These are phyloP conservation scores for Pseudogymnoascus sp. DNA, from an alignment of 2,329 filamentous ascomycete genomes.

Conservation along the genomic window DNA sequence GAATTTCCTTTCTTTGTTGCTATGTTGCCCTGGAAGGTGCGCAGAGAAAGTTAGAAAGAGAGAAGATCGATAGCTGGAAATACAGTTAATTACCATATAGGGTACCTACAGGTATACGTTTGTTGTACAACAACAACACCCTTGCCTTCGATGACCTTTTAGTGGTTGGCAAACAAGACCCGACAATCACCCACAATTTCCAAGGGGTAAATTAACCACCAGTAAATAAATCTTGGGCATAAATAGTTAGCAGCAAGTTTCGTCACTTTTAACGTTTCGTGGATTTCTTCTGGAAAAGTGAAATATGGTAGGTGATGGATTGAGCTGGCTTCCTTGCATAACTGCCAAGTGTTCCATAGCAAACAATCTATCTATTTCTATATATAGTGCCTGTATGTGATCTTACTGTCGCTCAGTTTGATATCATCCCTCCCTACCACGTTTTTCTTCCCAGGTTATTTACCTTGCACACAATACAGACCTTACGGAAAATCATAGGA, in stretches of 20 bases:
- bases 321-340: conserved; percentile 4
- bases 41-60: not conserved
- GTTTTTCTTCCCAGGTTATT: not conserved
- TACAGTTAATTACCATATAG: not conserved
- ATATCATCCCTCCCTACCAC: not conserved
- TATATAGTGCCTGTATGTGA: conserved; percentile 6
- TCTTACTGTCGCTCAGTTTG: not conserved
- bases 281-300: not conserved
- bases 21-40: not conserved
- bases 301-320: conserved; percentile 5
- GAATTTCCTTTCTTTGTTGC: not conserved
- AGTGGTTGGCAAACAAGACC: not conserved
- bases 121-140: conserved; percentile 1
- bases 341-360: not conserved
- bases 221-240: not conserved
- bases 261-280: not conserved
- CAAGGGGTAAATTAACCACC: not conserved
- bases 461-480: conserved; percentile 5
- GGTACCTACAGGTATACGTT: not conserved
- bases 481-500: not conserved
- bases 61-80: not conserved
- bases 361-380: conserved; percentile 7
- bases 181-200: not conserved
- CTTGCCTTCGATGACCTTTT: not conserved
- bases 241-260: not conserved